Percentiles rank a stretch among this genome's conserved stretches.
Evolutionary conservation across 176 grass and related monocot genomes (phyloP).

Genomic region (Leersia perrieri): DNA sequence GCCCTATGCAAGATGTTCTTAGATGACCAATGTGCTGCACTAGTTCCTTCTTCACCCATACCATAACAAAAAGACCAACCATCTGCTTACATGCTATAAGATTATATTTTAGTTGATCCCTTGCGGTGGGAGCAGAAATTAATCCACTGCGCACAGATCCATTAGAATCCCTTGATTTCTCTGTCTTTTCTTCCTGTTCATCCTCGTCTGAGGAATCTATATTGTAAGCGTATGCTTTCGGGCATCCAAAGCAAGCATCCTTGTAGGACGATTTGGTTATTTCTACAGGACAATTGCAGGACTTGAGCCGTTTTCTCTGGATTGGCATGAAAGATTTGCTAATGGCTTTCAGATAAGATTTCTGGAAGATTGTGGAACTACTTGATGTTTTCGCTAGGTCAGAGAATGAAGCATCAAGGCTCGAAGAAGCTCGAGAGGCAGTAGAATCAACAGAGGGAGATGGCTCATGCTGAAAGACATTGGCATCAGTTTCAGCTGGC

Average conservation of each 20-base stretch:
- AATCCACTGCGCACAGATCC: slow-evolving; percentile 40
- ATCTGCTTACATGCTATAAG: slow-evolving; percentile 91
- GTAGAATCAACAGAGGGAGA: slow-evolving; percentile 53
- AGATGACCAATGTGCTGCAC: slow-evolving; percentile 72
- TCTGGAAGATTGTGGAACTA: slow-evolving; percentile 74
- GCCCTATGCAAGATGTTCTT: slow-evolving; percentile 72
- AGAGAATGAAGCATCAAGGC: slow-evolving; percentile 42
- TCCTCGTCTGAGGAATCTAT: slow-evolving; percentile 68
- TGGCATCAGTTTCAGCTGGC: slow-evolving; percentile 37
- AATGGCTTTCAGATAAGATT: slow-evolving; percentile 65
- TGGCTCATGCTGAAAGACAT: slow-evolving; percentile 40
- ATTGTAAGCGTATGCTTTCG: slow-evolving; percentile 43
- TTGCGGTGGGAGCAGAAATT: slow-evolving; percentile 32
- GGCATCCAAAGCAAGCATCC: slow-evolving; percentile 72
- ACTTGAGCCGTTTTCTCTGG: slow-evolving; percentile 57
- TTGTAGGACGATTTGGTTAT: slow-evolving; percentile 64
- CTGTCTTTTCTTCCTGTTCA: slow-evolving; percentile 56
- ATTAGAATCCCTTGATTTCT: slow-evolving; percentile 35
- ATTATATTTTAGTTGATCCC: slow-evolving; percentile 67
- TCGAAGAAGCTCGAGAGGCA: slow-evolving; percentile 48
- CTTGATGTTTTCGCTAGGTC: slow-evolving; percentile 59
- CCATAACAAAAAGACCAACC: slow-evolving; percentile 89
- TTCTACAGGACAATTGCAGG: slow-evolving; percentile 73
- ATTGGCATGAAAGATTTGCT: slow-evolving; percentile 82
- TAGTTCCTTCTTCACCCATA: slow-evolving; percentile 83